These are phyloP conservation scores for Phytophthora sp. DNA, from an alignment of 352 stramenopile species.

Conservation along the genomic window DNA sequence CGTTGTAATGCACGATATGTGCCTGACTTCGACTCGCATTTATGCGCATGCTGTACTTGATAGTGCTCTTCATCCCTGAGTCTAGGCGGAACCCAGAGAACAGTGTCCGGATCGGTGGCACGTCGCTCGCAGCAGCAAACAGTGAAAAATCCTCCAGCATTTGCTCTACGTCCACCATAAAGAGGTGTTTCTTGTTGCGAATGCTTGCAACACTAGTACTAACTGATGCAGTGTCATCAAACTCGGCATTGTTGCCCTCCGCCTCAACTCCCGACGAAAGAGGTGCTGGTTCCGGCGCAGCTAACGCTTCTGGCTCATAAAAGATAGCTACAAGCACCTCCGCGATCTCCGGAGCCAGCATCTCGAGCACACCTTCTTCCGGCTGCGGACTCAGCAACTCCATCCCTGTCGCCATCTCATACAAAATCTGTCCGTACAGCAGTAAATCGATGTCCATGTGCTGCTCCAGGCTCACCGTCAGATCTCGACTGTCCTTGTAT, in stretches of 20 bases:
- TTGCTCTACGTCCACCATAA: constrained; percentile 45
- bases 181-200: constrained; percentile 39
- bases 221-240: constrained; percentile 26
- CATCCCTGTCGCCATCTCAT: constrained; percentile 78
- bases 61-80: constrained; percentile 77
- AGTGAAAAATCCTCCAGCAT: constrained; percentile 46
- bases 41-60: constrained; percentile 79
- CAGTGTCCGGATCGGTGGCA: constrained; percentile 54
- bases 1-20: constrained; percentile 74
- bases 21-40: constrained; percentile 74
- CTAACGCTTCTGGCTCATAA: constrained; percentile 30
- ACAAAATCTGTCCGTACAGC: constrained; percentile 73
- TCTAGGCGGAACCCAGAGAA: constrained; percentile 76
- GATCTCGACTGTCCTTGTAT: constrained; percentile 51
- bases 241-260: constrained; percentile 11
- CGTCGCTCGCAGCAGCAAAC: constrained; percentile 39
- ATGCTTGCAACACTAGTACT: constrained; percentile 19
- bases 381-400: constrained; percentile 53
- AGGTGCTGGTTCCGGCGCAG: constrained; percentile 1
- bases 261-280: constrained; percentile 1
- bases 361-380: constrained; percentile 53
- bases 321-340: constrained; percentile 68
- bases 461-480: constrained; percentile 67
- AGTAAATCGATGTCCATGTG: constrained; percentile 74
- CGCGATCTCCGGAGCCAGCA: constrained; percentile 58